Base-by-base conservation (phyloP, 768 basidiomycete genomes). In the Suillus alpinus region DNA sequence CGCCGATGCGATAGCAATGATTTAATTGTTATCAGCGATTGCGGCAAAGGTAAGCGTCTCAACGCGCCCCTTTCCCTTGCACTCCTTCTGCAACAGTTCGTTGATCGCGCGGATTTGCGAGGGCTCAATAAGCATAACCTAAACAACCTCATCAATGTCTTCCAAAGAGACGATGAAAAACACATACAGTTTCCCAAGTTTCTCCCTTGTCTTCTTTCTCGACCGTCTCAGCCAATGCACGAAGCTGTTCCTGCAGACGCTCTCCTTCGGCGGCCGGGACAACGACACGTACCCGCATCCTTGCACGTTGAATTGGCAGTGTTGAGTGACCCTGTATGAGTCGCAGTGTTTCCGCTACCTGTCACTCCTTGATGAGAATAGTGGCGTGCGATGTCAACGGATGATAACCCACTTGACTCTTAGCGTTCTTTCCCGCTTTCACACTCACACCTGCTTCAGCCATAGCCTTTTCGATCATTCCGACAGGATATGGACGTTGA, bases 391-490 rank as follows among this genome's bases (percentile, higher is more conserved):
- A 39, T 55, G 51, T 46, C 49, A 49, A 47, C 6, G 5, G 18
- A 44, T 46, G 40, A 37, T 34, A 4, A 34, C 78, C 18, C 63
- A 91, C 93, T 84, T 99, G 97, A 56, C 89, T 91, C 77, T 99
- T 99, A 5, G 95, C 95, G 23, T 84, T 89, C 79, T 98, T 98
- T 64, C 88, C 87, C 49, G 82, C 82, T 67, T 92, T 90, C 31
- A 96, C 89, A 66, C 93, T 96, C 75, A 91, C 95, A 1, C 95
- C 95, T 9, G 92, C 89, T 71, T 98, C 95, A 9, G 86, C 77
- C 96, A 99, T 96, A 0, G 95, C 95, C 75, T 97, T 98, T 71
- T 99, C 97, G 64, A 99, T 93, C 80, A 98, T 93, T 18, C 92
- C 89, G 36, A 96, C 93, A 6, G 94, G 89, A 71, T 98, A 95